Evolutionary conservation across 495 filamentous ascomycete species (phyloP).

Genomic region (Xylaria longipes): DNA sequence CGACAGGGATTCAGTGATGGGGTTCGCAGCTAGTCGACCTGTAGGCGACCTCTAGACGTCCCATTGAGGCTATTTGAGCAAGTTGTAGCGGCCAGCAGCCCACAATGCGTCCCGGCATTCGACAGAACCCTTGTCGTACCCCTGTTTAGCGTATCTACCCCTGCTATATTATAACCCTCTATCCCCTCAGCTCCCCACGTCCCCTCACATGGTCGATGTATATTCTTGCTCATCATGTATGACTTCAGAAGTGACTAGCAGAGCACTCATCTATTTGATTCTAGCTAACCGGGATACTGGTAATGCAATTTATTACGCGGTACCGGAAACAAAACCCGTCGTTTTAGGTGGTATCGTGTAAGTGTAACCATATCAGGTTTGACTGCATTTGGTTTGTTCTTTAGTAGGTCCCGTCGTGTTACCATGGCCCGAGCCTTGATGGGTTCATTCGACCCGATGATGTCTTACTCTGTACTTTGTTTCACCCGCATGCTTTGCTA

Average conservation of each 20-base stretch:
- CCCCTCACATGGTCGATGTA: neutral
- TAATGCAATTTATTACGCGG: neutral
- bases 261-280: slow-evolving; percentile 6
- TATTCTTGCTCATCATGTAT: slow-evolving; percentile 12
- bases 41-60: neutral
- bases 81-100: slow-evolving; percentile 43
- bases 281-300: neutral
- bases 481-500: neutral
- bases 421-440: neutral
- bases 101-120: slow-evolving; percentile 8
- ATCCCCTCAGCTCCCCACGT: neutral
- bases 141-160: neutral
- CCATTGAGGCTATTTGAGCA: slow-evolving; percentile 58
- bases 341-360: neutral
- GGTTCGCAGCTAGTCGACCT: no score
- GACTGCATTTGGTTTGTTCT: neutral
- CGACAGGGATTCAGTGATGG: no score
- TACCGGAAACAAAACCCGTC: neutral
- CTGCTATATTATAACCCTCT: neutral
- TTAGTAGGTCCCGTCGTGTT: neutral
- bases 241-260: neutral
- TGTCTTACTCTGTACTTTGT: neutral
- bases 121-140: neutral
- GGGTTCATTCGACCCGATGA: neutral
- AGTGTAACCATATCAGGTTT: neutral